Conservation (phyloP, 352 stramenopile genomes). For the Globisporangium spinosum region DNA sequence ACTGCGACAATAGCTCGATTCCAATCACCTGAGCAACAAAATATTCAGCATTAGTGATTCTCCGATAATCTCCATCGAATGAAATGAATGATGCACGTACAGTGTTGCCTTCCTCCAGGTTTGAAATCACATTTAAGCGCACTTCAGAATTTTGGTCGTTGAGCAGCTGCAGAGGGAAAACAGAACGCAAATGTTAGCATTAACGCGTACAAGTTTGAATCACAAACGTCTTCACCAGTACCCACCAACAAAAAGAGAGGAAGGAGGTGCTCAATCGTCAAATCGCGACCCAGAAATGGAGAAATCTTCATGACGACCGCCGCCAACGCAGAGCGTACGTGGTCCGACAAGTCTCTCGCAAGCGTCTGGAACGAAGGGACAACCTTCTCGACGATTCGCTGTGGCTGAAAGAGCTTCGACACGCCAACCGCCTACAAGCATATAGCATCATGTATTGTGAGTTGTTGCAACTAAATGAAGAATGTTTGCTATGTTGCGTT, state of each 20-base stretch:
- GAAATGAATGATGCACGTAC: constrained; percentile 29
- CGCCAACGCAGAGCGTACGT: constrained; percentile 94
- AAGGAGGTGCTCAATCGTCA: constrained; percentile 93
- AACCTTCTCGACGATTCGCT: constrained; percentile 68
- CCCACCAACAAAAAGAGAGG: constrained; percentile 91
- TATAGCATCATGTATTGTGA: neutral
- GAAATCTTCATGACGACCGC: constrained; percentile 95
- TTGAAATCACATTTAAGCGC: constrained; percentile 98
- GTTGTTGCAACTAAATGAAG: neutral
- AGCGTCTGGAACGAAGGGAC: constrained; percentile 90
- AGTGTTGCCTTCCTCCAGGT: constrained; percentile 94
- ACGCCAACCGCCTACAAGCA: constrained; percentile 49
- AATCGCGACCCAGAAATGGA: constrained; percentile 89
- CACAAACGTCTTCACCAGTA: constrained; percentile 1
- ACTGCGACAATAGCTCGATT: constrained; percentile 95
- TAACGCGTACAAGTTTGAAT: neutral
- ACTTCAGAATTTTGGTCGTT: constrained; percentile 97
- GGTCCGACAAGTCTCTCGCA: constrained; percentile 95
- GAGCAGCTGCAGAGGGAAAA: constrained; percentile 63
- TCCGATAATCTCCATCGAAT: neutral
- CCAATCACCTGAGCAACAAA: constrained; percentile 88
- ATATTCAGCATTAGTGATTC: neutral
- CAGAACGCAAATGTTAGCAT: constrained; percentile 8
- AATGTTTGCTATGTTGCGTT: too few relatives aligned
- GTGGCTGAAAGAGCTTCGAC: constrained; percentile 49